Evolutionary conservation across 2,329 filamentous ascomycete species (phyloP).

Genomic region (Colletotrichum nymphaeae): DNA sequence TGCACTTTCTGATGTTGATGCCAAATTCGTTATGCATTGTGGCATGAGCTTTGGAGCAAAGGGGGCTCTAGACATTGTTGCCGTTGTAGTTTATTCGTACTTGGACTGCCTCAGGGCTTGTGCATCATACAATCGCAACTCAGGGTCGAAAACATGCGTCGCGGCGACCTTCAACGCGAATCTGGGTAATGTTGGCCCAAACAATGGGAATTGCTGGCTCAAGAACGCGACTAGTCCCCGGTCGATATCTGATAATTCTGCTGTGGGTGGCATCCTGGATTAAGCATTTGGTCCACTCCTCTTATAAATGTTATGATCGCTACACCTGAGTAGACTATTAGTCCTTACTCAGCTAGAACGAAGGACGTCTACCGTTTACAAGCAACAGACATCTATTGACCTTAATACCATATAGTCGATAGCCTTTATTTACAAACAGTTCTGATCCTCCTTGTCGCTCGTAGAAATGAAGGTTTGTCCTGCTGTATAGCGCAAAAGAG

Average conservation of each 20-base stretch:
- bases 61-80: background rate
- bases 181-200: background rate
- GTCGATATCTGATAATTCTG: background rate
- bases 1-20: background rate
- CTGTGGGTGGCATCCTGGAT: background rate
- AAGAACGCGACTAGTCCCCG: background rate
- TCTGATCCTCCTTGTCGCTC: too few relatives aligned
- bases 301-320: background rate
- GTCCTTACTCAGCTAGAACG: background rate
- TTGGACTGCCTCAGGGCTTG: background rate
- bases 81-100: background rate
- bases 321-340: background rate
- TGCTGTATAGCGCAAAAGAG: too few relatives aligned
- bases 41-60: background rate
- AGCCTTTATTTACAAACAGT: too few relatives aligned
- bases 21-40: background rate
- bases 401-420: background rate
- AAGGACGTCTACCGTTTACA: background rate
- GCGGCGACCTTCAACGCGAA: background rate
- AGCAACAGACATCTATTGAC: background rate
- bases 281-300: background rate
- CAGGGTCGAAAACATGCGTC: background rate
- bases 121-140: background rate
- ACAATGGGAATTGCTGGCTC: background rate
- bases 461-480: too few relatives aligned